Evolutionary conservation across 2,329 filamentous ascomycete genomes (phyloP).

Genomic region (Botrytis sinoallii): DNA sequence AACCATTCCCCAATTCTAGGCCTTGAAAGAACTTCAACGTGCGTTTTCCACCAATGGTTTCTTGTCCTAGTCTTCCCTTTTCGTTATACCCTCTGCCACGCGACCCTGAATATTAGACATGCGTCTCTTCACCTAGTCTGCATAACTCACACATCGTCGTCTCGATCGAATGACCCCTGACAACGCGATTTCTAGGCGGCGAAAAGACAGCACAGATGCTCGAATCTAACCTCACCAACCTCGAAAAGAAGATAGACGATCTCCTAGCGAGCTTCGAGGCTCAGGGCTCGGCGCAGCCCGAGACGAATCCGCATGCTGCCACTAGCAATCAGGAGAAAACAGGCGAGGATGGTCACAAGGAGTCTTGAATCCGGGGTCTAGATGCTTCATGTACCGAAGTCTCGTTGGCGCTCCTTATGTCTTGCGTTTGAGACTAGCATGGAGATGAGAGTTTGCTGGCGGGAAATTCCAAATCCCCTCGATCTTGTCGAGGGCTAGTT

Average conservation of each 20-base stretch:
- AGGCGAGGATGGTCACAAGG: background rate
- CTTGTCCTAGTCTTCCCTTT: background rate
- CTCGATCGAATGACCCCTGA: background rate
- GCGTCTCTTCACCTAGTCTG: background rate
- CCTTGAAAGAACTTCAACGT: constrained; percentile 19
- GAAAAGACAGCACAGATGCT: constrained; percentile 53
- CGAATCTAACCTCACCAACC: constrained; percentile 50
- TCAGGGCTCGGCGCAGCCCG: constrained; percentile 18
- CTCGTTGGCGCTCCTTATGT: background rate
- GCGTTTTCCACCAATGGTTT: constrained; percentile 5
- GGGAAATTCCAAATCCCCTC: no score
- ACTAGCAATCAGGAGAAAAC: background rate
- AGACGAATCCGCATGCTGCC: background rate
- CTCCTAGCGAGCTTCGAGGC: constrained; percentile 50
- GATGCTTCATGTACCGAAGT: background rate
- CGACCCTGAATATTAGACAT: background rate
- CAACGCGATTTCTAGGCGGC: constrained; percentile 38
- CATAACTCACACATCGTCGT: background rate
- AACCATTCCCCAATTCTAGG: constrained; percentile 15
- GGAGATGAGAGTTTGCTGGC: background rate
- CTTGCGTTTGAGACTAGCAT: background rate
- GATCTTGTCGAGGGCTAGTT: background rate
- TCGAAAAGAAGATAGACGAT: constrained; percentile 55
- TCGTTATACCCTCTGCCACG: background rate
- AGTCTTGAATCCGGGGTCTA: background rate